Percentiles rank a stretch among this genome's conserved stretches.
These are phyloP conservation scores for Cylindrotheca closterium DNA, from an alignment of 108 stramenopile genomes.

Conservation along the genomic window DNA sequence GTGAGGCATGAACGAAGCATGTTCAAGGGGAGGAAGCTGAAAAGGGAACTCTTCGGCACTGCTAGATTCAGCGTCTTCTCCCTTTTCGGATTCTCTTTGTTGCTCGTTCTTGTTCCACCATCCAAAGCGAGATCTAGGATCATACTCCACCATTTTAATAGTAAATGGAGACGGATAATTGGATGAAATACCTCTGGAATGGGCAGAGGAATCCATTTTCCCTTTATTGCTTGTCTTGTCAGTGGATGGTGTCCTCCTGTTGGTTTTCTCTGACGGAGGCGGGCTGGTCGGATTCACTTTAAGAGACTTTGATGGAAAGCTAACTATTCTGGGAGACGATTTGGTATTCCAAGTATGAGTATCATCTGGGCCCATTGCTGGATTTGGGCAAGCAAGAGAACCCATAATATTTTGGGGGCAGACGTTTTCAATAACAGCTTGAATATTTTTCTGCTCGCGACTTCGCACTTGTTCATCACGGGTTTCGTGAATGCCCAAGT, in stretches of 20 bases:
- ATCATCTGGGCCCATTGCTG: conserved; percentile 73
- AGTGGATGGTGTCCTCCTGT: conserved; percentile 1
- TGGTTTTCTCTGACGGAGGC: neutral
- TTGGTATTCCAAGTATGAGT: conserved; percentile 81
- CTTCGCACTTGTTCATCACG: conserved; percentile 74
- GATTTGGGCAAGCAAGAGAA: conserved; percentile 74
- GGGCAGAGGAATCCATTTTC: neutral
- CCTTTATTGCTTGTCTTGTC: neutral
- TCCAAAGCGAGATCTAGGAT: conserved; percentile 32
- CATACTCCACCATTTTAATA: conserved; percentile 22
- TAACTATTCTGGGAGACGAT: conserved; percentile 3
- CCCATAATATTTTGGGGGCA: conserved; percentile 80
- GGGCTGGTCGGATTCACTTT: neutral
- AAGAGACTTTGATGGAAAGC: neutral
- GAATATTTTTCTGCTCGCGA: conserved; percentile 51
- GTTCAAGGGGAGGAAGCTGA: conserved; percentile 43
- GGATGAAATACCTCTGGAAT: neutral
- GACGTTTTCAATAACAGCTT: conserved; percentile 69
- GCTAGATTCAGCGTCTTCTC: neutral
- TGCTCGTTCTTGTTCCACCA: conserved; percentile 34
- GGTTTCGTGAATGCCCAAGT: conserved; percentile 81
- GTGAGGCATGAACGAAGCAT: conserved; percentile 48
- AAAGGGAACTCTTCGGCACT: conserved; percentile 6
- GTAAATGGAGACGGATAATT: conserved; percentile 4
- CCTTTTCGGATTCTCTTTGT: conserved; percentile 6